Conservation (phyloP, 441 rosid species). For the Erysimum cheiri region DNA sequence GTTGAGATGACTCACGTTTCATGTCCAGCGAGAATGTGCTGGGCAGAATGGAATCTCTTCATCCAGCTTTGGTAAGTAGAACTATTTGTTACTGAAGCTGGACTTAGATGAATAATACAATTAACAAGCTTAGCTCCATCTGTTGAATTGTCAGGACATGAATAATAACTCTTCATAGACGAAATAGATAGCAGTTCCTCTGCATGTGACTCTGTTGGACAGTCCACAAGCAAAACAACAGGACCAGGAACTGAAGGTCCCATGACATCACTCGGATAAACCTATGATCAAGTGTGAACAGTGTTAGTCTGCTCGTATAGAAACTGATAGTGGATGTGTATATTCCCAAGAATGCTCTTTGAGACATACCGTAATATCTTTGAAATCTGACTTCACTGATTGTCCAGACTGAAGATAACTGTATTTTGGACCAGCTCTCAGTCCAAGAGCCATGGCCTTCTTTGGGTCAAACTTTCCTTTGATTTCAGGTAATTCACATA, state of each 20-base stretch:
- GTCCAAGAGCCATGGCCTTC: slow-evolving; percentile 82
- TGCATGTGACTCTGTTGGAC: slow-evolving; percentile 86
- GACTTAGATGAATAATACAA: slow-evolving; percentile 90
- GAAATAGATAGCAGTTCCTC: slow-evolving; percentile 58
- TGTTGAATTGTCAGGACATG: slow-evolving; percentile 40
- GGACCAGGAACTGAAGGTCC: slow-evolving; percentile 95
- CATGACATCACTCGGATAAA: slow-evolving; percentile 96
- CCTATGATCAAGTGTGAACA: slow-evolving; percentile 30
- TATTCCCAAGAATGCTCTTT: slow-evolving; percentile 8
- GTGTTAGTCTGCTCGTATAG: slow-evolving; percentile 19
- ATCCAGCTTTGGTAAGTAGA: slow-evolving; percentile 78
- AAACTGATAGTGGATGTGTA: slow-evolving; percentile 8
- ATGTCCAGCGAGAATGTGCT: slow-evolving; percentile 94
- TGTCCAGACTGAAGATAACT: slow-evolving; percentile 78
- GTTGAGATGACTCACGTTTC: slow-evolving; percentile 60
- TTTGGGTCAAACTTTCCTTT: slow-evolving; percentile 84
- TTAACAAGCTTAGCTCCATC: slow-evolving; percentile 63
- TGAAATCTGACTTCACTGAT: slow-evolving; percentile 79
- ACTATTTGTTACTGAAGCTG: slow-evolving; percentile 64
- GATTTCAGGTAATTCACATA: slow-evolving; percentile 88
- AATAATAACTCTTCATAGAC: slow-evolving; percentile 59
- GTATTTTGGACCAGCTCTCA: slow-evolving; percentile 85
- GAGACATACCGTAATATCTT: slow-evolving; percentile 58
- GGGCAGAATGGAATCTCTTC: slow-evolving; percentile 73
- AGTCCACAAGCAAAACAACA: slow-evolving; percentile 80